Conservation (phyloP, 2,329 filamentous ascomycete genomes). For the Cladosporium sp. region DNA sequence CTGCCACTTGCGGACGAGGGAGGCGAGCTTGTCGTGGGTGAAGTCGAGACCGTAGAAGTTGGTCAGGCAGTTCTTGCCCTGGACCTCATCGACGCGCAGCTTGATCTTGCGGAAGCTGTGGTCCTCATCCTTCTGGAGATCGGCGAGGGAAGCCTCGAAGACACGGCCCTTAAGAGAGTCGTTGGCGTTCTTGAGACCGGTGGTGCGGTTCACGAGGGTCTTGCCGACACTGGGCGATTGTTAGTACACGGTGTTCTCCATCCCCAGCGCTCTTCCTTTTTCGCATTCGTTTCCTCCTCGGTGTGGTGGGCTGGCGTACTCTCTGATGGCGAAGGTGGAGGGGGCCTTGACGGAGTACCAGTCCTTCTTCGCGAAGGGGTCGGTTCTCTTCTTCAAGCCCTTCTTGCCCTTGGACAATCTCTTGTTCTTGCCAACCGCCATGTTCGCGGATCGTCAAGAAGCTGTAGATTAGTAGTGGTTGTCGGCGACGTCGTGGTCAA, state of each 20-base stretch:
- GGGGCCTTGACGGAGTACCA: constrained; percentile 99
- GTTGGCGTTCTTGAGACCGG: constrained; percentile 99
- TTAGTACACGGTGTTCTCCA: constrained; percentile 27
- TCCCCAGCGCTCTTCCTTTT: constrained; percentile 12
- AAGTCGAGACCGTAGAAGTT: constrained; percentile 99
- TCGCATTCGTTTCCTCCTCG: constrained; percentile 1
- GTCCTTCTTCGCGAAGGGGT: constrained; percentile 97
- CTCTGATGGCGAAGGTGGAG: constrained; percentile 90
- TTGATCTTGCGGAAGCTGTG: constrained; percentile 99
- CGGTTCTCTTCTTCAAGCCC: constrained; percentile 99
- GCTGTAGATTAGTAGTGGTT: constrained; percentile 13
- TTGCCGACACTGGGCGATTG: constrained; percentile 79
- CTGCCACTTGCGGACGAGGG: constrained; percentile 99
- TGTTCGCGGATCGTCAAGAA: constrained; percentile 28
- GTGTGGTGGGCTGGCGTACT: constrained; percentile 60
- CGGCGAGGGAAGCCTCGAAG: constrained; percentile 96
- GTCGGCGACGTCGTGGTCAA: constrained; percentile 12
- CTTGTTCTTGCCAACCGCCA: constrained; percentile 98
- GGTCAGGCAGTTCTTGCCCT: constrained; percentile 99
- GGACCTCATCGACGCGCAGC: constrained; percentile 96
- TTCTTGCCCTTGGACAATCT: constrained; percentile 99
- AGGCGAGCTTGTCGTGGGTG: constrained; percentile 99
- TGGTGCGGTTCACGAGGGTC: constrained; percentile 98
- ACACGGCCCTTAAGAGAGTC: constrained; percentile 98
- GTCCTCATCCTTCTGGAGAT: constrained; percentile 99